Base-by-base conservation (phyloP, 495 filamentous ascomycete genomes). In the Aspergillus ostianus region DNA sequence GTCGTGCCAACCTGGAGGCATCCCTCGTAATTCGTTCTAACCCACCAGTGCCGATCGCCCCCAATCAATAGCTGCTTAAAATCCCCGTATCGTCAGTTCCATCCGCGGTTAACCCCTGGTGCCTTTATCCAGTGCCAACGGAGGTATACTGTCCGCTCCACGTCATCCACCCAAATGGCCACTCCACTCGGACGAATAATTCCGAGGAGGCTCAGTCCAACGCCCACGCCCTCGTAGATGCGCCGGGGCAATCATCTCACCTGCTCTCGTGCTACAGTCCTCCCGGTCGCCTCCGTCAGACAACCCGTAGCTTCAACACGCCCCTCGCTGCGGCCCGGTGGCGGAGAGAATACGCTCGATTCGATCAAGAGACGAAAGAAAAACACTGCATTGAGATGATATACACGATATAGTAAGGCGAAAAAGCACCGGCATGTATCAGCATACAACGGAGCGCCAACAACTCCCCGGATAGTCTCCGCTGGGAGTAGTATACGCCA, bases 321-420 rank as follows among this genome's bases (percentile, higher is more conserved):
- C 36, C 10, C 12, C 36, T 10, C 36, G 23, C 36, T 6, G 30
- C 7, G 30, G 10, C 10, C 29, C 29, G 10, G 29, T 32, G 7
- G 46, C 46, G 15, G 20, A n/a, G 1, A 47, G 46, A 15, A 41
- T 13, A 41, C 13, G 36, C 15, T 12, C 23, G 23, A 41, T 12
- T 0, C 10, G 36, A 32, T 18, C 30, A 41, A 13, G 17, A 30
- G 27, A 30, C 30, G n/a, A 53, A 49, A 57, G n/a, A 51, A 50
- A 36, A 68, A 73, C 74, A 73, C 65, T 71, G 73, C 73, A 78
- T 74, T 76, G 62, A 71, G 66, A 68, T 78, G 75, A 78, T 78
- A 73, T 78, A 78, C 75, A 78, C 70, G 71, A 75, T 77, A 75
- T 73, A 71, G 65, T 67, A 70, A 66, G 64, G 66, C 58, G 61